These are phyloP conservation scores for Pseudopithomyces maydicus DNA, from an alignment of 2,329 filamentous ascomycete genomes.

Conservation along the genomic window DNA sequence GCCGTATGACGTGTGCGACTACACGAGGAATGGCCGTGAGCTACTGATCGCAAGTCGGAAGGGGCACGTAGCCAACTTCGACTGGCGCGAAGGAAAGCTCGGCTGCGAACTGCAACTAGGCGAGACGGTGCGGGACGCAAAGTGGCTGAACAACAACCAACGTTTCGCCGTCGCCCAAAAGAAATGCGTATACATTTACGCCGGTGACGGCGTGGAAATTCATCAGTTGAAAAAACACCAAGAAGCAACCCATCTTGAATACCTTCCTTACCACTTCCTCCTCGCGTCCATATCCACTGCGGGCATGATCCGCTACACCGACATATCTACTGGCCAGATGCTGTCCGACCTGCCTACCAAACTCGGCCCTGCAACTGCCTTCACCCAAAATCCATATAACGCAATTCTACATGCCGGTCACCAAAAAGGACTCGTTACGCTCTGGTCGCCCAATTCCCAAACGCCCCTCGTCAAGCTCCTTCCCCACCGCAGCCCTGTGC, in stretches of 20 bases:
- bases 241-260: constrained; percentile 93
- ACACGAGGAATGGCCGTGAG: constrained; percentile 86
- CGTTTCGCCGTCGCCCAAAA: constrained; percentile 96
- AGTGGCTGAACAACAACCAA: constrained; percentile 94
- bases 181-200: constrained; percentile 97
- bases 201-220: constrained; percentile 85
- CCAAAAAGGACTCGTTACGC: constrained; percentile 89
- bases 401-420: constrained; percentile 91
- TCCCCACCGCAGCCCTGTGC: constrained; percentile 86
- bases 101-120: constrained; percentile 89
- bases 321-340: constrained; percentile 89
- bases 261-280: constrained; percentile 94
- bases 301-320: constrained; percentile 86
- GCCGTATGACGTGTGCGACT: constrained; percentile 86
- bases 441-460: constrained; percentile 93
- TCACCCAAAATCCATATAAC: constrained; percentile 90
- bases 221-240: constrained; percentile 89
- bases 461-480: constrained; percentile 89
- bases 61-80: constrained; percentile 94
- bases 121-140: constrained; percentile 87
- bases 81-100: constrained; percentile 91
- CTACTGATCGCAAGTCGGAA: constrained; percentile 86
- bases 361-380: constrained; percentile 79
- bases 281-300: constrained; percentile 84
- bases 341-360: constrained; percentile 85